Evolutionary conservation across 192 early-diverging fungal genomes (phyloP).

Genomic region (Podila epicladia): DNA sequence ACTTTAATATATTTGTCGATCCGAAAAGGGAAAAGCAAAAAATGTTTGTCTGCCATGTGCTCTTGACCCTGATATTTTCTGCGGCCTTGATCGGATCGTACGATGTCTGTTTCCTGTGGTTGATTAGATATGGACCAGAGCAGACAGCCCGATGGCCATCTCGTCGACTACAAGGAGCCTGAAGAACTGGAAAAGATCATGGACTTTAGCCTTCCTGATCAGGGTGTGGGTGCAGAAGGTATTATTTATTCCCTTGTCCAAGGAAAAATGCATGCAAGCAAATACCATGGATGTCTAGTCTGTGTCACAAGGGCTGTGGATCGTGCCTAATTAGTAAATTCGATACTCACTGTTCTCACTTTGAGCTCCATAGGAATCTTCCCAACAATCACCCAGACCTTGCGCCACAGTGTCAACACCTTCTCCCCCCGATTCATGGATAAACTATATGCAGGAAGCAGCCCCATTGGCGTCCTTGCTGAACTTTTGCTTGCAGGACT

Average conservation of each 20-base stretch:
- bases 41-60: neutral
- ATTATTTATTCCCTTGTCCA: neutral
- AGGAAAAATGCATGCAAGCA: neutral
- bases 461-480: conserved; percentile 76
- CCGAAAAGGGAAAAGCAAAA: neutral
- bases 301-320: neutral
- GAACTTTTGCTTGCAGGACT: conserved; percentile 76
- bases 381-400: conserved; percentile 54
- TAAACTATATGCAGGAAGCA: conserved; percentile 83
- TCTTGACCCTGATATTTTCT: too few relatives aligned
- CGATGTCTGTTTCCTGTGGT: neutral
- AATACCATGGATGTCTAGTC: neutral
- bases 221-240: conserved; percentile 58
- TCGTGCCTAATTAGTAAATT: neutral
- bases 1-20: conserved; percentile 4
- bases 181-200: conserved; percentile 56
- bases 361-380: conserved; percentile 41
- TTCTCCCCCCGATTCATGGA: conserved; percentile 83
- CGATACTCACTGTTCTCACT: neutral
- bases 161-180: conserved; percentile 55
- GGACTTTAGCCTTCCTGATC: conserved; percentile 57
- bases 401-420: conserved; percentile 65
- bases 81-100: neutral
- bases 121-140: conserved; percentile 57
- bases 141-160: conserved; percentile 33